phyloP scores from a whole-genome alignment of 2,329 filamentous ascomycete species.

The Aciculosporium take region DNA sequence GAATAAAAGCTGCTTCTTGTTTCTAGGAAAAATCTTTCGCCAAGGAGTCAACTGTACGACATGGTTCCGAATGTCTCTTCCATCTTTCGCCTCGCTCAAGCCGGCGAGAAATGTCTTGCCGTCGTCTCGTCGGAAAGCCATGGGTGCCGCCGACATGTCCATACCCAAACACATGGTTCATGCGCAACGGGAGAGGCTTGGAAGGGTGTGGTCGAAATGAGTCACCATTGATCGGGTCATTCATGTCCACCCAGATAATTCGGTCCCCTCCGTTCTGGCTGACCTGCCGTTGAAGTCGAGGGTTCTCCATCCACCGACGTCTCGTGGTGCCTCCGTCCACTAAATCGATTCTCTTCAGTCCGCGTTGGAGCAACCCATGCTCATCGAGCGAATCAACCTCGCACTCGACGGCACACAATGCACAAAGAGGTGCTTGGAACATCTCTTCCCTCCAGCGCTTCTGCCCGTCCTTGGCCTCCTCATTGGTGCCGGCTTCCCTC shows the following conservation, averaged over 20 bases:
- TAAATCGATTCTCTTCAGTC: conserved; percentile 27
- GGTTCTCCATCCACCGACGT: conserved; percentile 22
- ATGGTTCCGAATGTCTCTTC: conserved; percentile 4
- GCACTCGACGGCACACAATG: conserved; percentile 27
- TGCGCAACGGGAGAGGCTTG: conserved; percentile 37
- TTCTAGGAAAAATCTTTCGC: background rate
- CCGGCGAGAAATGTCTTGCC: background rate
- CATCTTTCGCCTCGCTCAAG: background rate
- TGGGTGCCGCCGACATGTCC: background rate
- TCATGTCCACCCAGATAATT: conserved; percentile 31
- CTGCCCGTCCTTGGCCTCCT: conserved; percentile 3
- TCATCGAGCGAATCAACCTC: conserved; percentile 22
- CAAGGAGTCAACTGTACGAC: background rate
- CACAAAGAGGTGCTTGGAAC: conserved; percentile 33
- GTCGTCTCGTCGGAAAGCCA: background rate
- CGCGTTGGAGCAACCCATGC: conserved; percentile 23
- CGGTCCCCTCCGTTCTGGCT: background rate
- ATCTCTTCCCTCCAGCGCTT: conserved; percentile 24
- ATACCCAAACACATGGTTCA: conserved; percentile 17
- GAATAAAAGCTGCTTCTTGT: background rate
- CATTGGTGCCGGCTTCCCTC: conserved; percentile 17
- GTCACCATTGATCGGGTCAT: conserved; percentile 31
- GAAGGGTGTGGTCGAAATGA: conserved; percentile 33
- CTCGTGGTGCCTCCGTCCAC: conserved; percentile 33
- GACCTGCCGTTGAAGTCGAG: too few species aligned